Evolutionary conservation across 2,329 filamentous ascomycete species (phyloP).

Genomic region (Thielaviopsis musarum): DNA sequence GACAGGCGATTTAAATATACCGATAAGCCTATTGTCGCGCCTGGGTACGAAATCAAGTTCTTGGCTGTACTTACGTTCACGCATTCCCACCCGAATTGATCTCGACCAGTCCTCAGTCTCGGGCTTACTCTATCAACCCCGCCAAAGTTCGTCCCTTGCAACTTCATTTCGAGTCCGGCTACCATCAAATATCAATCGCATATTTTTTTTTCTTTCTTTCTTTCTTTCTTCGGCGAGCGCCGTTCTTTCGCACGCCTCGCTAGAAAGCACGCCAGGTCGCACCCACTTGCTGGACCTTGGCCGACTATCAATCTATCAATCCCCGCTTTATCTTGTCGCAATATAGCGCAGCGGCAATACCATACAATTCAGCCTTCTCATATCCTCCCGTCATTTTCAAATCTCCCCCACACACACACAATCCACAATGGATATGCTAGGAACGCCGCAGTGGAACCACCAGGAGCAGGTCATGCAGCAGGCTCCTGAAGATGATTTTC

Average conservation of each 20-base stretch:
- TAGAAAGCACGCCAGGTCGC: background rate
- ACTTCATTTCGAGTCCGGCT: background rate
- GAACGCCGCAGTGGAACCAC: conserved; percentile 29
- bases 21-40: background rate
- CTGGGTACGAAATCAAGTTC: background rate
- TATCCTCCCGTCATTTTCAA: background rate
- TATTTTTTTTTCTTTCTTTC: no score
- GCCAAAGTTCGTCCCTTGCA: background rate
- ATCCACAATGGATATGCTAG: conserved; percentile 10
- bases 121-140: background rate
- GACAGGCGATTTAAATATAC: background rate
- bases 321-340: background rate
- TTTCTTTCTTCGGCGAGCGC: background rate
- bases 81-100: background rate
- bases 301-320: background rate
- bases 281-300: background rate
- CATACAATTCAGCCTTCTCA: background rate
- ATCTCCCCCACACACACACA: no score
- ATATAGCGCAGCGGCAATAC: background rate
- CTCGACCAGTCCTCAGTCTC: background rate
- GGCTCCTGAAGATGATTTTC: conserved; percentile 41
- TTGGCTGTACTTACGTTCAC: no score
- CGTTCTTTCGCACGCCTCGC: background rate
- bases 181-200: background rate
- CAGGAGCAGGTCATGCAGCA: conserved; percentile 38